Evolutionary conservation across 768 basidiomycete genomes (phyloP).

Genomic region (Boletus insuetus): DNA sequence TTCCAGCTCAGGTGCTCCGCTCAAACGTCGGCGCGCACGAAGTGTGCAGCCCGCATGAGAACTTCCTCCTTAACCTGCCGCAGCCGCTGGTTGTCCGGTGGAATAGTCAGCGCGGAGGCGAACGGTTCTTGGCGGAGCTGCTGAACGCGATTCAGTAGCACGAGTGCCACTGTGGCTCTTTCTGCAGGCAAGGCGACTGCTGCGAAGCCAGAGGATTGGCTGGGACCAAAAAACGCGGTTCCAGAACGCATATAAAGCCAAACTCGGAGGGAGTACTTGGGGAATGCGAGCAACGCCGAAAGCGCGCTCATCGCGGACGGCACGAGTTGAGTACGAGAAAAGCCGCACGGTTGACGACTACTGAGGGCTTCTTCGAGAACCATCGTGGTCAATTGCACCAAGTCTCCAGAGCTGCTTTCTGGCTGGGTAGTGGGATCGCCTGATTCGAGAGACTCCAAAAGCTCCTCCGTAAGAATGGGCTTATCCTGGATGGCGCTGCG

Average conservation of each 20-base stretch:
- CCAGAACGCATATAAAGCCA: conserved; percentile 89
- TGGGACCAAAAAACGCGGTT: conserved; percentile 69
- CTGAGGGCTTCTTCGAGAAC: conserved; percentile 77
- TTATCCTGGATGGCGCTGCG: conserved; percentile 74
- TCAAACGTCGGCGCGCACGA: conserved; percentile 89
- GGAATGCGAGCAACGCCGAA: conserved; percentile 69
- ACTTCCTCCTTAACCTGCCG: conserved; percentile 83
- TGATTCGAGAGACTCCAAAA: conserved; percentile 65
- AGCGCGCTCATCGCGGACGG: conserved; percentile 83
- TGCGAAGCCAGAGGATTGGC: conserved; percentile 51
- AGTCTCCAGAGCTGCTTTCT: conserved; percentile 58
- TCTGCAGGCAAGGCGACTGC: conserved; percentile 68
- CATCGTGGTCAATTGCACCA: conserved; percentile 78
- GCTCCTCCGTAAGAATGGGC: conserved; percentile 54
- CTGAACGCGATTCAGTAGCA: conserved; percentile 73
- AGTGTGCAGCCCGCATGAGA: conserved; percentile 68
- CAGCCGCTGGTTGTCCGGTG: conserved; percentile 56
- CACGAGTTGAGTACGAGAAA: conserved; percentile 60
- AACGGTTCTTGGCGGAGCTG: conserved; percentile 74
- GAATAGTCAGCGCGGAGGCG: conserved; percentile 43
- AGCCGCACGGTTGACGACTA: conserved; percentile 42
- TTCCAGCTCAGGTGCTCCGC: conserved; percentile 83
- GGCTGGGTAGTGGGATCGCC: conserved; percentile 32
- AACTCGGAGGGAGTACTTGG: conserved; percentile 74
- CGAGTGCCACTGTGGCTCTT: conserved; percentile 74